A percentile compares a stretch with the other conserved stretches of the same genome.
These are phyloP conservation scores for Seiridium unicorne DNA, from an alignment of 2,329 filamentous ascomycete species.

Conservation along the genomic window DNA sequence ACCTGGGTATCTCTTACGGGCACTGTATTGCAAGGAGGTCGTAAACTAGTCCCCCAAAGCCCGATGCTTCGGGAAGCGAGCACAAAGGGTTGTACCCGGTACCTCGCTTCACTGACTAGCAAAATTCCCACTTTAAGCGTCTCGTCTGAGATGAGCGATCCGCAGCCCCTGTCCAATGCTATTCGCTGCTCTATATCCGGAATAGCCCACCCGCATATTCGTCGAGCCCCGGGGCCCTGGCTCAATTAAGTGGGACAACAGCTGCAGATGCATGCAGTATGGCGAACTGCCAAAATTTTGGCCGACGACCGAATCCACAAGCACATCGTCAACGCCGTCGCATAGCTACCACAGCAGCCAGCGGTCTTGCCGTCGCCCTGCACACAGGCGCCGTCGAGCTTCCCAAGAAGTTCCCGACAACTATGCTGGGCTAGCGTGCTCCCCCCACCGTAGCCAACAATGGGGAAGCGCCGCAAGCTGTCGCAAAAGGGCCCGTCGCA, in stretches of 20 bases:
- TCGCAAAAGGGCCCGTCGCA: constrained; percentile 18
- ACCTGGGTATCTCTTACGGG: too few species aligned
- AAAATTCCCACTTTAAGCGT: not conserved
- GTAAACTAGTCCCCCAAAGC: too few species aligned
- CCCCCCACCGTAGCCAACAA: constrained; percentile 12
- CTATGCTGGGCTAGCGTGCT: not conserved
- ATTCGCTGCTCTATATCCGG: constrained; percentile 3
- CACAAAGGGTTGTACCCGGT: not conserved
- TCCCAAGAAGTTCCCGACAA: not conserved
- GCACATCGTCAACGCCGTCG: not conserved
- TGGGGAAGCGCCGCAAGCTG: constrained; percentile 38
- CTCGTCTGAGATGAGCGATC: not conserved
- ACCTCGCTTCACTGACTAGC: not conserved
- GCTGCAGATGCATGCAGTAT: not conserved
- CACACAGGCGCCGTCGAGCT: too few species aligned
- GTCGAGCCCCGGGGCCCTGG: not conserved
- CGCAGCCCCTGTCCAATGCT: not conserved
- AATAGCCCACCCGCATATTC: constrained; percentile 7
- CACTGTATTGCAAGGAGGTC: too few species aligned
- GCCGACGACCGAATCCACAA: not conserved
- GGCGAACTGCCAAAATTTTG: not conserved
- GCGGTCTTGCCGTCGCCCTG: not conserved
- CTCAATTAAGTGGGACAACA: not conserved
- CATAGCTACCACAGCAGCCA: not conserved
- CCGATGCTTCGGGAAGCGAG: not conserved